Evolutionary conservation across 2,329 filamentous ascomycete genomes (phyloP), one percentile per base, ranked within the genome.

Genomic region (Podosphaera xanthii): DNA sequence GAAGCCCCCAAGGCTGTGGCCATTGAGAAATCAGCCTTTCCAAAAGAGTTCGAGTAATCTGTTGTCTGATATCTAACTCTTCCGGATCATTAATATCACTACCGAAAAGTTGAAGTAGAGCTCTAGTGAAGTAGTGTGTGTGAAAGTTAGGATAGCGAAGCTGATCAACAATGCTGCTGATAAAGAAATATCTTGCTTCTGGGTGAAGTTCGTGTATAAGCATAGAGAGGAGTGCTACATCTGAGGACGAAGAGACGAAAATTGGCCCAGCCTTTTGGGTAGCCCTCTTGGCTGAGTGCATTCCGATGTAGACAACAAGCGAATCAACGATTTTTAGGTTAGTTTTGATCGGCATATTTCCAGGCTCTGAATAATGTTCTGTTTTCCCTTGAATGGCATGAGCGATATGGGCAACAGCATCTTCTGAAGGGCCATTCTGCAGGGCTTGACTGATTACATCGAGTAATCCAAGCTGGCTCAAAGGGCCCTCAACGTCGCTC

Each of bases 1-100:
- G 83, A 50, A 98, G 74, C 10, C 94, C 94, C 91, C 91, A 97
- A 22, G 94, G 91, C 70, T 97, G 91, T 58, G 91, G 91, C 73
- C 90, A 88, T 70, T 87, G 88, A 31, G 88, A 86, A 61, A 94
- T 80, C 54, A 96, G 75, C 56, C 92, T 82, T 75, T 98, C 92
- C 44, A 96, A 76, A 53, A 98, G 75, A 33, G 96, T 82, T 54
- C 91, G 82, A 58, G 88, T 87, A 60, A 98, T 91, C 70, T 94
- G 87, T 72, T 97, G 86, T 42, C 91, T 86, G 55, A 96, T 83
- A 62, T 89, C 85, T 0, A 77, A 78, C 66, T 91, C 87, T 67
- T 92, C 86, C 14, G 85, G 81, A 65, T 84, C 83, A 69, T 72
- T 77, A 67, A 77, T 74, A 72, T 92, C 86, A 63, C 81, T 80